Evolutionary conservation across 2,329 filamentous ascomycete species (phyloP).

Genomic region (Curvularia verruculosa): DNA sequence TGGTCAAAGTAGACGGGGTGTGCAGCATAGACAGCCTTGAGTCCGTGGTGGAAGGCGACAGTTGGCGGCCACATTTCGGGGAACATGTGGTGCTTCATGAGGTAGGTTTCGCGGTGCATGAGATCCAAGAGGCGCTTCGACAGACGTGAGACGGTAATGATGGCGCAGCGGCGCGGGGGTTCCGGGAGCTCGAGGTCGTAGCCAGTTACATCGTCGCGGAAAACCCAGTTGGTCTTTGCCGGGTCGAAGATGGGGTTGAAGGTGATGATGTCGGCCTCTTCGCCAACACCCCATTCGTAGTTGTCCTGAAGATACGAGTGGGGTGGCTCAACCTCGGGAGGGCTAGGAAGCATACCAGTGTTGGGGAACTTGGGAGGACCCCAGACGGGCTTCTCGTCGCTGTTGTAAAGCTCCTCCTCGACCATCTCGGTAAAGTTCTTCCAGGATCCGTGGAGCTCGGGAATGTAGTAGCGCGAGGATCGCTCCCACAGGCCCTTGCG

Average conservation of each 20-base stretch:
- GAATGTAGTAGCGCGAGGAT: conserved; percentile 75
- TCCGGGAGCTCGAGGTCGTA: conserved; percentile 62
- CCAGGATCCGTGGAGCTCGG: conserved; percentile 69
- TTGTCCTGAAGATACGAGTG: conserved; percentile 65
- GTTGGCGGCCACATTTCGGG: conserved; percentile 82
- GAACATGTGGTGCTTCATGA: conserved; percentile 73
- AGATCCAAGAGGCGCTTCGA: conserved; percentile 73
- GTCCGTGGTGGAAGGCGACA: conserved; percentile 74
- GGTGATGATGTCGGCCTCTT: conserved; percentile 75
- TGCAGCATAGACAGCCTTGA: conserved; percentile 79
- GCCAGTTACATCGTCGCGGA: conserved; percentile 70
- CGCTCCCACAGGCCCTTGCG: conserved; percentile 77
- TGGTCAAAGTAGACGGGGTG: conserved; percentile 82
- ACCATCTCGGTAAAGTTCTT: conserved; percentile 70
- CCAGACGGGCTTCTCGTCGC: conserved; percentile 65
- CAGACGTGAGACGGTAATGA: conserved; percentile 76
- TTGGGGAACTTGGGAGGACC: conserved; percentile 59
- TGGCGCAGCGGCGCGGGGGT: conserved; percentile 75
- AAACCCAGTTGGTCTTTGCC: conserved; percentile 73
- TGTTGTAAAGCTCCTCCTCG: conserved; percentile 62
- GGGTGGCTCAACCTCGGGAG: conserved; percentile 69
- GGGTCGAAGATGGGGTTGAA: conserved; percentile 83
- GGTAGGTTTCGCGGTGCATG: conserved; percentile 78
- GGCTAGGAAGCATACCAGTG: conserved; percentile 61
- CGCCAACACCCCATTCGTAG: conserved; percentile 77